These are phyloP conservation scores for Fusarium pilosicola DNA, from an alignment of 2,329 filamentous ascomycete species.

Conservation along the genomic window DNA sequence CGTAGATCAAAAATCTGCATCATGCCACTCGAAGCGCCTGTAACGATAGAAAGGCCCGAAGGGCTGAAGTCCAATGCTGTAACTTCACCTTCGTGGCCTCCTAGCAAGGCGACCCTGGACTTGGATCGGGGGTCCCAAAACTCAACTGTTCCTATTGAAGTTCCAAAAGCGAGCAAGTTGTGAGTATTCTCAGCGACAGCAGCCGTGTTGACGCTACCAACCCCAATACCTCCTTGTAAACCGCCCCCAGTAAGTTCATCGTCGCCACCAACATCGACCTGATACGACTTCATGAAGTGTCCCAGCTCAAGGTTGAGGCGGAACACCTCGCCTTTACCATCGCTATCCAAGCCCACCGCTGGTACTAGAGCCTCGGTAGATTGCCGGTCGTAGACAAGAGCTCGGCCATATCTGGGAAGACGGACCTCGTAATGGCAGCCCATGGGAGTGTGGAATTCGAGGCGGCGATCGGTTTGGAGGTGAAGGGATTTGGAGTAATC, in stretches of 20 bases:
- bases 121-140: slow-evolving; percentile 94
- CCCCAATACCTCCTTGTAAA: slow-evolving; percentile 85
- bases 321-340: slow-evolving; percentile 92
- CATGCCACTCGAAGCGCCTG: slow-evolving; percentile 87
- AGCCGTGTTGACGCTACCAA: slow-evolving; percentile 87
- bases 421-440: slow-evolving; percentile 91
- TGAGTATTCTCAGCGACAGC: slow-evolving; percentile 90
- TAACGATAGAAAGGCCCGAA: slow-evolving; percentile 85
- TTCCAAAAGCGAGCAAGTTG: slow-evolving; percentile 92
- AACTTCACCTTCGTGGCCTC: slow-evolving; percentile 75
- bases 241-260: slow-evolving; percentile 77
- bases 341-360: slow-evolving; percentile 84
- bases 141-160: slow-evolving; percentile 93
- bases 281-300: slow-evolving; percentile 93
- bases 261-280: slow-evolving; percentile 88
- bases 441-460: slow-evolving; percentile 92
- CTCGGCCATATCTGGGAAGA: slow-evolving; percentile 91
- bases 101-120: slow-evolving; percentile 80
- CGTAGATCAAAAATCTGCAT: slow-evolving; percentile 93
- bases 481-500: slow-evolving; percentile 97
- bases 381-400: slow-evolving; percentile 83
- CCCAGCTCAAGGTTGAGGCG: slow-evolving; percentile 91
- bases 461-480: slow-evolving; percentile 87
- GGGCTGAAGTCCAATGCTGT: slow-evolving; percentile 88
- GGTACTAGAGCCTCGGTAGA: slow-evolving; percentile 89